Percentiles rank a stretch among this genome's conserved stretches.
These are phyloP conservation scores for Cryptosporidium baileyi DNA, from an alignment of 169 alveolate genomes.

Conservation along the genomic window DNA sequence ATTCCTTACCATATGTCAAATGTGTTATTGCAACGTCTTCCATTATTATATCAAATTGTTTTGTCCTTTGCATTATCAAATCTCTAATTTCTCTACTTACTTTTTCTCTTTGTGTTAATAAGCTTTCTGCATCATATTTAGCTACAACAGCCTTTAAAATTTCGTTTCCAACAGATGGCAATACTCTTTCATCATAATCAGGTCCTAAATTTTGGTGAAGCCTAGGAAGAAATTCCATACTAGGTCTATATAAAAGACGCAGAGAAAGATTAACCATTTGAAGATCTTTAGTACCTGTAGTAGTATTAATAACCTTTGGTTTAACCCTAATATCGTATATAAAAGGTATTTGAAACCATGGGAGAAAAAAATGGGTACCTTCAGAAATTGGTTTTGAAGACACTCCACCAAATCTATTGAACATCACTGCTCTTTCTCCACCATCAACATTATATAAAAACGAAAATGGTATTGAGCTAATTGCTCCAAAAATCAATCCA, in stretches of 20 bases:
- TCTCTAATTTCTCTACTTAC: conserved; percentile 91
- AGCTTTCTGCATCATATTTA: conserved; percentile 92
- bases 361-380: conserved; percentile 91
- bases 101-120: conserved; percentile 94
- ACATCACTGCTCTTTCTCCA: conserved; percentile 93
- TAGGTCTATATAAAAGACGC: conserved; percentile 92
- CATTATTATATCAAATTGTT: conserved; percentile 90
- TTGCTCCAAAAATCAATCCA: conserved; percentile 81
- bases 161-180: conserved; percentile 97
- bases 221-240: conserved; percentile 86
- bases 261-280: conserved; percentile 93
- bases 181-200: conserved; percentile 96
- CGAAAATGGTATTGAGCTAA: conserved; percentile 81
- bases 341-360: conserved; percentile 90
- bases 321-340: conserved; percentile 89
- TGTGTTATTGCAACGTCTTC: conserved; percentile 98
- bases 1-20: conserved; percentile 94
- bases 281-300: conserved; percentile 92
- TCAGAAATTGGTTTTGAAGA: conserved; percentile 87
- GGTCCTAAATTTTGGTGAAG: conserved; percentile 93
- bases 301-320: conserved; percentile 91
- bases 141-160: conserved; percentile 96
- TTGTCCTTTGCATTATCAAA: conserved; percentile 91
- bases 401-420: conserved; percentile 92
- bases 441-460: conserved; percentile 92